A percentile compares a stretch with the other conserved stretches of the same genome.
Conservation (phyloP, 257 asterid genomes). For the Fraxinus pennsylvanica region DNA sequence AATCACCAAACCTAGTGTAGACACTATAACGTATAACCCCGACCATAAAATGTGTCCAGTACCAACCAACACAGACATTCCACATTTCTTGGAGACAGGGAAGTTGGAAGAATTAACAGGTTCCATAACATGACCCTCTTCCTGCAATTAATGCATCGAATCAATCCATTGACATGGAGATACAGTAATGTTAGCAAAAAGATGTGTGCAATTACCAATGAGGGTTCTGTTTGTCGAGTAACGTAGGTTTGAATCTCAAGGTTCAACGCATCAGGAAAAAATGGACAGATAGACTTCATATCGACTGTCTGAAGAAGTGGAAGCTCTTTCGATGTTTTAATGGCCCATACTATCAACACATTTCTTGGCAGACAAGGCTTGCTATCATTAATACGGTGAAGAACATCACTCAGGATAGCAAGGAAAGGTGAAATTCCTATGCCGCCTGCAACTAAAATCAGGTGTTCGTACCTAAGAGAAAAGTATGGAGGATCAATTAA, state of each 20-base stretch:
- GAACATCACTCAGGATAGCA: constrained; percentile 78
- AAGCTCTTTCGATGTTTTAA: constrained; percentile 70
- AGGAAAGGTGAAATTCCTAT: constrained; percentile 87
- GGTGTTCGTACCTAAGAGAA: constrained; percentile 65
- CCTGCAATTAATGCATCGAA: constrained; percentile 41
- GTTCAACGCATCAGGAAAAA: constrained; percentile 50
- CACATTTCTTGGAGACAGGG: constrained; percentile 40
- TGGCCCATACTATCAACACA: constrained; percentile 73
- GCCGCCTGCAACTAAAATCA: constrained; percentile 87
- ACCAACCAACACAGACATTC: constrained; percentile 76
- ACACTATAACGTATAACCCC: constrained; percentile 56
- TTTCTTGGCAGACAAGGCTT: constrained; percentile 64
- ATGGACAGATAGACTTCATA: constrained; percentile 57
- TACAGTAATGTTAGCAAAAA: background rate
- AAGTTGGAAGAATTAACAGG: constrained; percentile 33
- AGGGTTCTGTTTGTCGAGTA: constrained; percentile 75
- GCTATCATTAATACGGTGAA: constrained; percentile 56
- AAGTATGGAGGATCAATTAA: constrained; percentile 6
- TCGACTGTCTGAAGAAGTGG: constrained; percentile 73
- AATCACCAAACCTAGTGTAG: constrained; percentile 59
- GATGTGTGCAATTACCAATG: constrained; percentile 47
- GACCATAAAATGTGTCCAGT: constrained; percentile 84
- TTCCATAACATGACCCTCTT: constrained; percentile 56
- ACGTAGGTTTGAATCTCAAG: constrained; percentile 79
- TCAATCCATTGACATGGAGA: background rate